These are phyloP conservation scores for Panicum miliaceum DNA, from an alignment of 176 grass and related monocot species.

Conservation along the genomic window DNA sequence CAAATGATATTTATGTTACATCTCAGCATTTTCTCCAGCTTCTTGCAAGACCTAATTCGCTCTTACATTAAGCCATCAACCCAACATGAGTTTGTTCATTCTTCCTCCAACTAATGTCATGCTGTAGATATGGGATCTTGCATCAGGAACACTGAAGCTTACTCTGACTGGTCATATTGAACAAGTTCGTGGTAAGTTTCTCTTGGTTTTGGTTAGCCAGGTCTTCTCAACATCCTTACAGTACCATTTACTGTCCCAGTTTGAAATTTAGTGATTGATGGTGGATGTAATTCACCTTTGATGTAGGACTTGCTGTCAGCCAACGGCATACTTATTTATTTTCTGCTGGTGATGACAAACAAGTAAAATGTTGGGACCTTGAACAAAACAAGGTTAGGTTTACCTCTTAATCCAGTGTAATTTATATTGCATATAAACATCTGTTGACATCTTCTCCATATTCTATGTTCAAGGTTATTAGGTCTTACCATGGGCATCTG, in stretches of 20 bases:
- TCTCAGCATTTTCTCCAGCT: neutral
- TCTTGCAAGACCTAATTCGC: neutral
- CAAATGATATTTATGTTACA: neutral
- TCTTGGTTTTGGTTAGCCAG: neutral
- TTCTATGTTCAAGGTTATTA: slow-evolving; percentile 71
- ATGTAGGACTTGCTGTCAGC: slow-evolving; percentile 93
- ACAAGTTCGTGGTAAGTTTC: slow-evolving; percentile 81
- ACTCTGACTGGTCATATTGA: slow-evolving; percentile 97
- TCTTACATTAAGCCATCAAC: neutral
- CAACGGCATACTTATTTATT: slow-evolving; percentile 93
- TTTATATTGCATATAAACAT: slow-evolving; percentile 27
- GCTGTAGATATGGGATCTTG: slow-evolving; percentile 97
- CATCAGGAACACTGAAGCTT: slow-evolving; percentile 92
- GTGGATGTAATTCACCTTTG: slow-evolving; percentile 32
- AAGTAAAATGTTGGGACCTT: slow-evolving; percentile 99
- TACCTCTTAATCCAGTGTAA: slow-evolving; percentile 2
- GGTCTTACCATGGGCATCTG: slow-evolving; percentile 98
- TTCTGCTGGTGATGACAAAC: slow-evolving; percentile 99
- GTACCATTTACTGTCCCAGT: neutral
- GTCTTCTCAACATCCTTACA: neutral
- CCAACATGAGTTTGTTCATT: neutral
- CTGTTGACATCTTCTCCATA: slow-evolving; percentile 20
- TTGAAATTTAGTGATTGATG: slow-evolving; percentile 27
- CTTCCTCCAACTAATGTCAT: slow-evolving; percentile 18
- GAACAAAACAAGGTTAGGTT: slow-evolving; percentile 96